phyloP scores from a whole-genome alignment of 73 alveolate genomes.

The Paraurostyla sp. region DNA sequence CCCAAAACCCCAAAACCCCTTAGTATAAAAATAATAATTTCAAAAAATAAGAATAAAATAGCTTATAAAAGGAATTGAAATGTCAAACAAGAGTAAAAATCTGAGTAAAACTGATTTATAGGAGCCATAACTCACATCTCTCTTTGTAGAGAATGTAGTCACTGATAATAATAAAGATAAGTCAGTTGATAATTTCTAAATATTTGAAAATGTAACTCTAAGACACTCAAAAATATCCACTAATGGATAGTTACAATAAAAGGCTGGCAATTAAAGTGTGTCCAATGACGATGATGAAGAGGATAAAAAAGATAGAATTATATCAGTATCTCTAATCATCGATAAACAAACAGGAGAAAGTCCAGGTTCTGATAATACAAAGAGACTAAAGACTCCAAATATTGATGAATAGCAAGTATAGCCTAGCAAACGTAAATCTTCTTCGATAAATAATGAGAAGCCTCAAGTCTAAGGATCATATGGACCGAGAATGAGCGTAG shows the following conservation, averaged over 20 bases:
- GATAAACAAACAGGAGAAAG: not conserved
- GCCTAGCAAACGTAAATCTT: too few species aligned
- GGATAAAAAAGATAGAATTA: not conserved
- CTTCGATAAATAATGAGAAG: too few species aligned
- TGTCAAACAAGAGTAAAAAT: not conserved
- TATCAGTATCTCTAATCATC: not conserved
- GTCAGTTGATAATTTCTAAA: not conserved
- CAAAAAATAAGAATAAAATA: too few species aligned
- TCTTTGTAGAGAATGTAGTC: not conserved
- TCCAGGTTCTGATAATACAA: not conserved
- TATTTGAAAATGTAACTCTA: not conserved
- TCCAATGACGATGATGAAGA: not conserved
- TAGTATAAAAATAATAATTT: not conserved
- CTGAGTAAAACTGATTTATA: not conserved
- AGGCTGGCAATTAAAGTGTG: not conserved
- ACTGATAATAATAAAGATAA: not conserved
- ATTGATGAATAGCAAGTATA: too few species aligned
- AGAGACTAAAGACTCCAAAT: too few species aligned
- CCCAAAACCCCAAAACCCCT: not conserved
- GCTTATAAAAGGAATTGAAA: too few species aligned
- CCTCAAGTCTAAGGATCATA: too few species aligned
- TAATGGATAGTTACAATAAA: not conserved
- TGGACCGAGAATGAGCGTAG: too few species aligned
- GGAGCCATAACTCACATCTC: not conserved
- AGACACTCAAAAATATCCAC: too few species aligned